Evolutionary conservation across 345 rosid species (phyloP), one percentile per base, ranked within the genome.

Genomic region (Salix exigua): DNA sequence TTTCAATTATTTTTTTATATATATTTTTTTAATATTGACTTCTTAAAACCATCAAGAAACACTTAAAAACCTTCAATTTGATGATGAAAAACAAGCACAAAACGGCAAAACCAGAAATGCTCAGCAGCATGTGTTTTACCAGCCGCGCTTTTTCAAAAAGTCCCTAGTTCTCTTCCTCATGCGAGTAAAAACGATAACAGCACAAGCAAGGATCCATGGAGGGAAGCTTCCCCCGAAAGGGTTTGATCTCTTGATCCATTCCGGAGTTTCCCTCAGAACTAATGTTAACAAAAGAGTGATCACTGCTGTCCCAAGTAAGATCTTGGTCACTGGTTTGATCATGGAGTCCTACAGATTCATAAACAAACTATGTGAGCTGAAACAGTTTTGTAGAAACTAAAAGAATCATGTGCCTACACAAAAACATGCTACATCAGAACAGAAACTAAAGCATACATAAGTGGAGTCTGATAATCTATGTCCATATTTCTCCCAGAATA

Each of bases 191-290:
- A 91, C 97, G 23, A 96, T 89, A 7, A 96, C 92, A 7, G 88
- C 70, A 77, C 92, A 93, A 21, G 99, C 99, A 6, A 96, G 88
- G 75, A 96, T 75, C 98, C 99, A 93, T 10, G 99, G 97, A 62
- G 96, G 94, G 78, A 89, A 89, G 85, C 80, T 87, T 40, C 88
- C 90, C 6, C 81, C 79, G 16, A 84, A 79, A 72, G 88, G 6
- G 77, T 88, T 79, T 13, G 80, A 71, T 25, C 81, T 91, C 78
- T 83, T 81, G 33, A 89, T 71, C 97, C 96, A 92, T 28, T 86
- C 75, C 0, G 96, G 96, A 73, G 89, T 85, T 48, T 96, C 98
- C 82, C 81, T 92, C 76, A 86, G 48, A 31, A 86, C 73, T 72
- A 96, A 60, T 48, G 89, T 73, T 74, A 96, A 85, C 62, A 92